Conservation (phyloP, 441 rosid species). For the Bruguiera hainesii region DNA sequence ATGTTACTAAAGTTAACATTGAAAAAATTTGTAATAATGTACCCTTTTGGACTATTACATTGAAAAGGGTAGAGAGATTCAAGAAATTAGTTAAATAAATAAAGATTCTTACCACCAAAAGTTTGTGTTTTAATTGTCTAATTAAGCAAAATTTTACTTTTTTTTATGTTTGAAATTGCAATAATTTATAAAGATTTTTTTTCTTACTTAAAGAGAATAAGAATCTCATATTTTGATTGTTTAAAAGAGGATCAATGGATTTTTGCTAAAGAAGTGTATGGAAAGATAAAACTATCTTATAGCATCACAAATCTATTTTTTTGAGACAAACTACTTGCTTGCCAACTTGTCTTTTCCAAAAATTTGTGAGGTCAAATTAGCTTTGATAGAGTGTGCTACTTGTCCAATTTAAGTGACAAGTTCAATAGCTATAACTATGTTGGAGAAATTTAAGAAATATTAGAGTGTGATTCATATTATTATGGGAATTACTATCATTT, state of each 20-base stretch:
- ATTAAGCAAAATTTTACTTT: constrained; percentile 3
- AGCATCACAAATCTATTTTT: constrained; percentile 11
- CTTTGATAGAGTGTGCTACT: neutral
- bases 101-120: neutral
- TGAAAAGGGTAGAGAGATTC: constrained; percentile 4
- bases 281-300: constrained; percentile 10
- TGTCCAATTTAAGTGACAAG: neutral
- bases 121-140: constrained; percentile 3
- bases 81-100: neutral
- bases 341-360: neutral
- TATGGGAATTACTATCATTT: no score
- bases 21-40: constrained; percentile 13
- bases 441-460: constrained; percentile 11
- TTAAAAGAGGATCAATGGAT: constrained; percentile 10
- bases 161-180: neutral
- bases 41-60: neutral
- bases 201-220: neutral
- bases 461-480: neutral
- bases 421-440: neutral
- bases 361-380: constrained; percentile 5
- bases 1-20: neutral
- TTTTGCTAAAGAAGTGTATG: neutral
- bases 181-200: neutral
- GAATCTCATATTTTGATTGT: neutral
- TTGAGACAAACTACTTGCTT: neutral